A percentile compares a stretch with the other conserved stretches of the same genome.
These are phyloP conservation scores for Xanthoparmelia taractica DNA, from an alignment of 495 filamentous ascomycete genomes.

Conservation along the genomic window DNA sequence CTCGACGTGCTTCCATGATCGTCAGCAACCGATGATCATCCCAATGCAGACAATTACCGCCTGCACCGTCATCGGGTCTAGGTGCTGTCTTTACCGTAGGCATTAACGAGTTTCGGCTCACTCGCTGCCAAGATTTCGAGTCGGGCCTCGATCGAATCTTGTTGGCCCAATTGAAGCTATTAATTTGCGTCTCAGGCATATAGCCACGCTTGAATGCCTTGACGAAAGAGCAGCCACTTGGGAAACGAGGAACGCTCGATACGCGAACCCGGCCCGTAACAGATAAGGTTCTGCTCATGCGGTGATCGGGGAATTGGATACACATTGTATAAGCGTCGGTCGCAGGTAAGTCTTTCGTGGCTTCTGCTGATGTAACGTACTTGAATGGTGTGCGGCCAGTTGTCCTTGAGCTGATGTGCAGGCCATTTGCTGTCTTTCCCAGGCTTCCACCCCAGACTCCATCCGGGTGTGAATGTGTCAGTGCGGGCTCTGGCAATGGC, in stretches of 20 bases:
- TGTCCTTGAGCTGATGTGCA: constrained; percentile 46
- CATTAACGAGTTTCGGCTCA: constrained; percentile 45
- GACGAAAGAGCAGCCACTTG: constrained; percentile 40
- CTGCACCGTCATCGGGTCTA: constrained; percentile 39
- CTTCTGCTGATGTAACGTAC: constrained; percentile 42
- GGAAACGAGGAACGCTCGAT: constrained; percentile 36
- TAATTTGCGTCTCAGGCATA: constrained; percentile 30
- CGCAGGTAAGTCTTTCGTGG: constrained; percentile 49
- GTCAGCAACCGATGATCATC: constrained; percentile 47
- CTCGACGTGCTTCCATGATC: constrained; percentile 55
- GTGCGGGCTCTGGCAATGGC: constrained; percentile 44
- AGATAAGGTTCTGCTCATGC: constrained; percentile 28
- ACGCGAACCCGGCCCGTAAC: constrained; percentile 27
- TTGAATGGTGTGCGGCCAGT: constrained; percentile 49
- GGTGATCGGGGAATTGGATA: constrained; percentile 57
- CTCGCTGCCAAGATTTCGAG: constrained; percentile 42
- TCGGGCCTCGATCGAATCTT: constrained; percentile 26
- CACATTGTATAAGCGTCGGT: constrained; percentile 49
- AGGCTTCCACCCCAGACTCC: constrained; percentile 32
- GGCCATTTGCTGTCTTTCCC: constrained; percentile 53
- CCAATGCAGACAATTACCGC: constrained; percentile 52
- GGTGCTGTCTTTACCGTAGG: constrained; percentile 48
- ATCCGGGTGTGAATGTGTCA: constrained; percentile 54
- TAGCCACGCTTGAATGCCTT: constrained; percentile 35
- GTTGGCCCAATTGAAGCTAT: constrained; percentile 15